Percentiles rank a stretch among this genome's conserved stretches.
Conservation (phyloP, 2,329 filamentous ascomycete genomes). For the Paradendryphiella salina region DNA sequence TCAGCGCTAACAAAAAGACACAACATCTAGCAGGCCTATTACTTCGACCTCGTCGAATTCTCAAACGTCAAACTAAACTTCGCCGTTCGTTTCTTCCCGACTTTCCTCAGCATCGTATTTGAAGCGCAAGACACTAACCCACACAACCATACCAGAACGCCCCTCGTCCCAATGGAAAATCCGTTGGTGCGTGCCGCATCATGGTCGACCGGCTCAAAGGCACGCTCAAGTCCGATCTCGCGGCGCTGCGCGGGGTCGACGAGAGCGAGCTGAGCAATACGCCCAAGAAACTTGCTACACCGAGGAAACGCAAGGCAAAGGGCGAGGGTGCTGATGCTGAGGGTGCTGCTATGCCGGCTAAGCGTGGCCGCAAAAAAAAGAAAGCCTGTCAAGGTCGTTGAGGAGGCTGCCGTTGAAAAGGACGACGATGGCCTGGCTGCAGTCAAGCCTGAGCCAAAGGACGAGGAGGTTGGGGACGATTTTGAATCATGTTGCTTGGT, state of each 20-base stretch:
- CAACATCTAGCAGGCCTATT: constrained; percentile 18
- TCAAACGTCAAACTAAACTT: constrained; percentile 22
- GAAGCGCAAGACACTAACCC: too few species aligned
- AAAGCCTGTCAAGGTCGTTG: neutral
- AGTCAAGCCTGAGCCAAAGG: constrained; percentile 5
- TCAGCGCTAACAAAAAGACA: neutral
- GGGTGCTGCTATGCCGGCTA: constrained; percentile 4
- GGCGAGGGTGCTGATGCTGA: constrained; percentile 3
- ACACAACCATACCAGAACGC: constrained; percentile 16
- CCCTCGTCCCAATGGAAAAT: constrained; percentile 21
- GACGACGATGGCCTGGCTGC: constrained; percentile 1
- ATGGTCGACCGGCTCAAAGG: constrained; percentile 27
- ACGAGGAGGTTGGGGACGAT: neutral
- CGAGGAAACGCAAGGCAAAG: constrained; percentile 27
- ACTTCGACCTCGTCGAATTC: constrained; percentile 18
- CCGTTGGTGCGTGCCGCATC: constrained; percentile 23
- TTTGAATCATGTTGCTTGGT: neutral
- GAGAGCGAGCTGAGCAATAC: too few species aligned
- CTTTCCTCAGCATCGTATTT: too few species aligned
- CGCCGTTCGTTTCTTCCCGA: constrained; percentile 6
- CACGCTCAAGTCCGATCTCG: constrained; percentile 23
- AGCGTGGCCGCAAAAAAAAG: constrained; percentile 12
- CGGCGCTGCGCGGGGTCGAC: too few species aligned
- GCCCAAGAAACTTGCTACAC: constrained; percentile 10
- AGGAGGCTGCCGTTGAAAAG: neutral